Conservation (phyloP, 257 asterid species). For the Primulina huaijiensis region DNA sequence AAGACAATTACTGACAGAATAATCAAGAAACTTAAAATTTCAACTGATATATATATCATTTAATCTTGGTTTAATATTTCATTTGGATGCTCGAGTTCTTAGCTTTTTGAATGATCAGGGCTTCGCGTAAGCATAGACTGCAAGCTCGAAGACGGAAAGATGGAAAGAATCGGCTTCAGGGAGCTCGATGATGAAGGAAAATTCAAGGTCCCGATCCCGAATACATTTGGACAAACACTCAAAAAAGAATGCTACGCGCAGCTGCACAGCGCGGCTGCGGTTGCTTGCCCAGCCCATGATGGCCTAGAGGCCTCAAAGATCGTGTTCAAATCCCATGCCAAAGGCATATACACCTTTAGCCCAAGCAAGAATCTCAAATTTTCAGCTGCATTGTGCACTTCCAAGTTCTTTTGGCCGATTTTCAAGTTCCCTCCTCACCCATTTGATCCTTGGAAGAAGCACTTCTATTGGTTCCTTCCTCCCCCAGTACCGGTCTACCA, state of each 20-base stretch:
- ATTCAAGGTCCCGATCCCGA: slow-evolving; percentile 53
- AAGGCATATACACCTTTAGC: slow-evolving; percentile 42
- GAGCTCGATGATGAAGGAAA: slow-evolving; percentile 62
- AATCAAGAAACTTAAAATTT: background rate
- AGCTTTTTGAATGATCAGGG: slow-evolving; percentile 37
- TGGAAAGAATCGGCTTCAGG: slow-evolving; percentile 50
- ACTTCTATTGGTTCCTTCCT: slow-evolving; percentile 30
- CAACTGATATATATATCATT: background rate
- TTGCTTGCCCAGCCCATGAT: slow-evolving; percentile 69
- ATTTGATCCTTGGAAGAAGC: slow-evolving; percentile 36
- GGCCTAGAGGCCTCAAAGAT: slow-evolving; percentile 61
- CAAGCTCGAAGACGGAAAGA: slow-evolving; percentile 52
- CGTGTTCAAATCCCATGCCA: slow-evolving; percentile 32
- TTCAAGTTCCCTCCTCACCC: slow-evolving; percentile 62
- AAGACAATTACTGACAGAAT: background rate
- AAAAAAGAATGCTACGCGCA: slow-evolving; percentile 80
- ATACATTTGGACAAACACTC: slow-evolving; percentile 42
- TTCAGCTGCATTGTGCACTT: slow-evolving; percentile 69
- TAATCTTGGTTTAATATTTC: background rate
- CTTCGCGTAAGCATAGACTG: slow-evolving; percentile 77
- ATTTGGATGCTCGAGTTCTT: background rate
- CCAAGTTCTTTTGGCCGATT: slow-evolving; percentile 69
- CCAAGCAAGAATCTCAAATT: slow-evolving; percentile 51
- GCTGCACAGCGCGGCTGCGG: slow-evolving; percentile 62
- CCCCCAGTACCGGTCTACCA: slow-evolving; percentile 33